Evolutionary conservation across 768 basidiomycete genomes (phyloP).

Genomic region (Suillus americanus): DNA sequence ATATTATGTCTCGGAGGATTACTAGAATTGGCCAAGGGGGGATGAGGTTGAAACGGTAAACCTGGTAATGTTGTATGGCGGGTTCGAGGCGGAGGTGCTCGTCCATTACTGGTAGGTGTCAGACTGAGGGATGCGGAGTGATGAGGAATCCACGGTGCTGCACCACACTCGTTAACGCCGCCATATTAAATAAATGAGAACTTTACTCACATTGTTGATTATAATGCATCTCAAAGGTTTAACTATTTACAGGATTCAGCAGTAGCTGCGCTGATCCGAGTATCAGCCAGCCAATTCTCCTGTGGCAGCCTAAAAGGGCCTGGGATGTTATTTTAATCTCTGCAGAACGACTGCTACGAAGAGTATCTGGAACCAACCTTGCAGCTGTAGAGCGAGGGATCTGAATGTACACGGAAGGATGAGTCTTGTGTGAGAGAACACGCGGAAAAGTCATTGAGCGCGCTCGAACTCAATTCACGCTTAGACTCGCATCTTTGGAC

Average conservation of each 20-base stretch:
- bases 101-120: constrained; percentile 2
- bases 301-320: neutral
- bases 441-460: constrained; percentile 3
- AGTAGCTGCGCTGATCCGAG: neutral
- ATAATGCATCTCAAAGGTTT: constrained; percentile 25
- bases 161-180: neutral
- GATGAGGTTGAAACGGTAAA: constrained; percentile 1
- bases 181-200: neutral
- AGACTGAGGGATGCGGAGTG: constrained; percentile 22
- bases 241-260: neutral
- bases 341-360: neutral
- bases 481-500: constrained; percentile 1
- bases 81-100: constrained; percentile 16
- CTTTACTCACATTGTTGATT: constrained; percentile 27
- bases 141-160: constrained; percentile 21
- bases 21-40: constrained; percentile 4
- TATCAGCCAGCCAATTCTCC: neutral
- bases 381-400: neutral
- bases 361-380: neutral
- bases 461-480: neutral
- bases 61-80: constrained; percentile 22
- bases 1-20: constrained; percentile 8
- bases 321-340: too few species aligned
- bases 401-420: neutral
- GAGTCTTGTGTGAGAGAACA: constrained; percentile 1